Percentiles rank a stretch among this genome's conserved stretches.
Conservation (phyloP, 495 filamentous ascomycete species). For the Aspergillus avenaceus region DNA sequence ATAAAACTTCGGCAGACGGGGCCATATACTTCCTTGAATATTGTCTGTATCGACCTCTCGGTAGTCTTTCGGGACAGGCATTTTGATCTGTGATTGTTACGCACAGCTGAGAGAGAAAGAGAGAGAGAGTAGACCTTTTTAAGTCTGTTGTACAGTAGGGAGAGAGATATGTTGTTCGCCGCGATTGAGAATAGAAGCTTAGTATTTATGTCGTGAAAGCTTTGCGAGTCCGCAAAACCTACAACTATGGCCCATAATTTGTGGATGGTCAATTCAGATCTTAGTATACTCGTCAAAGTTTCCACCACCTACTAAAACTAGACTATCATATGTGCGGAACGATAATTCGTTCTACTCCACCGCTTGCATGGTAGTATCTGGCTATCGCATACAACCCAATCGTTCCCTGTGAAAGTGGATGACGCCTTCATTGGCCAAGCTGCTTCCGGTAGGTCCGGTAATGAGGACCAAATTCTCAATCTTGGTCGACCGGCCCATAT, state of each 20-base stretch:
- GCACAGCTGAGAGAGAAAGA: background rate
- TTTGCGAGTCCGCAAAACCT: no score
- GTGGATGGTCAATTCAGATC: background rate
- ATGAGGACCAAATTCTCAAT: background rate
- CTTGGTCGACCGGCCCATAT: background rate
- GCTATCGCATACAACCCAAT: no score
- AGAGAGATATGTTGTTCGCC: background rate
- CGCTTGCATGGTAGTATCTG: background rate
- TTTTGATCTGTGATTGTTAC: background rate
- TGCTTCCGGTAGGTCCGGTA: background rate
- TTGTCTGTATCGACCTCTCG: constrained; percentile 7
- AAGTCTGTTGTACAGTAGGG: background rate
- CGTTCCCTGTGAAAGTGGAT: background rate
- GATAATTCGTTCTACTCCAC: background rate
- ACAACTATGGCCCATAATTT: background rate
- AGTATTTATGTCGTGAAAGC: background rate
- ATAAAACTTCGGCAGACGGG: constrained; percentile 29
- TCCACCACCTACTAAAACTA: background rate
- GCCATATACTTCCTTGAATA: constrained; percentile 18
- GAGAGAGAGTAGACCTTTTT: background rate
- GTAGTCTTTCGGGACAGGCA: background rate
- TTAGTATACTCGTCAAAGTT: background rate
- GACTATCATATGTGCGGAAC: background rate
- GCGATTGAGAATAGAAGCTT: background rate
- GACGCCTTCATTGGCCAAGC: background rate